Conservation (phyloP, 2,329 filamentous ascomycete genomes). For the Fusarium metavorans region DNA sequence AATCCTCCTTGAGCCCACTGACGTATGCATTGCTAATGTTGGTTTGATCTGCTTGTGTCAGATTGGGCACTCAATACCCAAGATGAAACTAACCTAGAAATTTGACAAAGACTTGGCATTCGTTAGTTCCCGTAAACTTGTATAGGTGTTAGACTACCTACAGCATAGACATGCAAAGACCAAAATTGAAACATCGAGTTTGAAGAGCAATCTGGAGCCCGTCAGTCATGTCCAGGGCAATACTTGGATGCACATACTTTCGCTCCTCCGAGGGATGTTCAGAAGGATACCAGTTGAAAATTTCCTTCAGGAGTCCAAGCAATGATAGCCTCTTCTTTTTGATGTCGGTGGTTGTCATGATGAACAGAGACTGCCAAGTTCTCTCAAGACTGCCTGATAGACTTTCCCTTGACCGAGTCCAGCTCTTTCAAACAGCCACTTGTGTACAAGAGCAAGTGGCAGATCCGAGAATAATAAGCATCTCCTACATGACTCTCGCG, state of each 20-base stretch:
- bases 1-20: constrained; percentile 51
- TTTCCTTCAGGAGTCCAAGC: background rate
- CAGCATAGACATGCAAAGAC: constrained; percentile 1
- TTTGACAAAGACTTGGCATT: background rate
- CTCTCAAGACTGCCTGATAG: background rate
- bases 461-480: background rate
- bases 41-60: constrained; percentile 27
- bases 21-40: constrained; percentile 53
- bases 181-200: background rate
- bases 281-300: constrained; percentile 28
- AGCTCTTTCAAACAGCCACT: background rate
- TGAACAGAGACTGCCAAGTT: background rate
- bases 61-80: background rate
- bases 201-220: background rate
- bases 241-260: constrained; percentile 4
- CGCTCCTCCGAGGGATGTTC: constrained; percentile 42
- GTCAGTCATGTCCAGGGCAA: background rate
- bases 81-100: background rate
- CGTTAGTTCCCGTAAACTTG: background rate
- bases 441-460: background rate
- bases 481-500: background rate
- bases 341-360: background rate
- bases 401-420: background rate
- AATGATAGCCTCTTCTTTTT: background rate
- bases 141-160: background rate